These are phyloP conservation scores for Rutstroemia sp. DNA, from an alignment of 2,329 filamentous ascomycete species.

Conservation along the genomic window DNA sequence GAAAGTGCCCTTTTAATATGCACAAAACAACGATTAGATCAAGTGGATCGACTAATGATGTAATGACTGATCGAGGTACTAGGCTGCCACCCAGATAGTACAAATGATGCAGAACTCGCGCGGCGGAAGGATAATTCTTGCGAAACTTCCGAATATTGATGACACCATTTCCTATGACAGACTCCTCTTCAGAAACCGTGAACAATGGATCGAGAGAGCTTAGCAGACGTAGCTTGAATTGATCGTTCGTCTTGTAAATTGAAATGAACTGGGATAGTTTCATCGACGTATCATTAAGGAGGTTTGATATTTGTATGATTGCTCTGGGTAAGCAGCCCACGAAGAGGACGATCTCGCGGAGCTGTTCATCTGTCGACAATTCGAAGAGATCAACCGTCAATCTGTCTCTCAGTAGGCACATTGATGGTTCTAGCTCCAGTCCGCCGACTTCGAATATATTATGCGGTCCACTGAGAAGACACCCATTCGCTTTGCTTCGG, in stretches of 20 bases:
- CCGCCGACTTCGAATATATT: slow-evolving; percentile 17
- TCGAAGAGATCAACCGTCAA: slow-evolving; percentile 9
- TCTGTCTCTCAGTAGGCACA: slow-evolving; percentile 14
- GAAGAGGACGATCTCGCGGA: slow-evolving; percentile 15
- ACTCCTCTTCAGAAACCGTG: slow-evolving; percentile 11
- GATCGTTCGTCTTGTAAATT: slow-evolving; percentile 17
- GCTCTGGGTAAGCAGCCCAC: slow-evolving; percentile 18
- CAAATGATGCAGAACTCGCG: slow-evolving; percentile 17
- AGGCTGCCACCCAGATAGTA: slow-evolving; percentile 19
- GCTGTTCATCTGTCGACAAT: slow-evolving; percentile 13
- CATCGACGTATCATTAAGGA: slow-evolving; percentile 22
- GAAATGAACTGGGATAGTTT: slow-evolving; percentile 20
- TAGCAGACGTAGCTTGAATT: slow-evolving; percentile 20
- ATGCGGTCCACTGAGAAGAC: slow-evolving; percentile 14
- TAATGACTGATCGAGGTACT: slow-evolving; percentile 19
- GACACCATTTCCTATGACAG: slow-evolving; percentile 19
- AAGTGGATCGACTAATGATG: slow-evolving; percentile 15
- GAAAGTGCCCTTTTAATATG: slow-evolving; percentile 18
- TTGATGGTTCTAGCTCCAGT: slow-evolving; percentile 16
- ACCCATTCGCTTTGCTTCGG: slow-evolving; percentile 17
- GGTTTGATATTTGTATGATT: slow-evolving; percentile 18
- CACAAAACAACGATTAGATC: slow-evolving; percentile 21
- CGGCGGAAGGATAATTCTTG: slow-evolving; percentile 10
- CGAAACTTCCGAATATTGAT: slow-evolving; percentile 18
- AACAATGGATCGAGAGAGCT: slow-evolving; percentile 16